phyloP scores from a whole-genome alignment of 352 stramenopile species.

The Peronospora farinosa region DNA sequence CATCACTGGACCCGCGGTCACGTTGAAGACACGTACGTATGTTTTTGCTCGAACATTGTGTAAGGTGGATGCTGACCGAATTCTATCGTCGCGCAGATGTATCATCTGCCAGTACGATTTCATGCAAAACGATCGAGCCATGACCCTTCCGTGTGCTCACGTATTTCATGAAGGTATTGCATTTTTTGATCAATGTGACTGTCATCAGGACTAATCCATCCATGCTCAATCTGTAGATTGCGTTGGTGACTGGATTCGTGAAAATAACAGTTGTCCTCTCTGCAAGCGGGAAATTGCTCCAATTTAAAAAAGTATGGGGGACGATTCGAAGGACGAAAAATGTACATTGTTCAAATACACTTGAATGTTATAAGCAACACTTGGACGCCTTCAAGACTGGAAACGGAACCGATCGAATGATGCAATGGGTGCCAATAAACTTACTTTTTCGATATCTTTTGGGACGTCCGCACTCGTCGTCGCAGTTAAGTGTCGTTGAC shows the following conservation, averaged over 20 bases:
- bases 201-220: slow-evolving; percentile 2
- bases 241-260: slow-evolving; percentile 58
- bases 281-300: slow-evolving; percentile 59
- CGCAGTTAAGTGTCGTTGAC: background rate
- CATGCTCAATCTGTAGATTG: slow-evolving; percentile 36
- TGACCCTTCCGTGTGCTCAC: slow-evolving; percentile 69
- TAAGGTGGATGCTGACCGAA: slow-evolving; percentile 1
- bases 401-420: slow-evolving; percentile 37
- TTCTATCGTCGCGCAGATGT: slow-evolving; percentile 30
- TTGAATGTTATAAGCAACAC: slow-evolving; percentile 1
- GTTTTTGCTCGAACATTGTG: background rate
- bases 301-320: slow-evolving; percentile 14
- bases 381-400: slow-evolving; percentile 11
- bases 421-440: slow-evolving; percentile 4
- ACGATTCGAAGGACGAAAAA: background rate
- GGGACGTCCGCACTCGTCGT: background rate
- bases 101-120: slow-evolving; percentile 75
- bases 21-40: slow-evolving; percentile 49
- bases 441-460: background rate
- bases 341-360: slow-evolving; percentile 14
- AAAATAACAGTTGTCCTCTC: slow-evolving; percentile 76
- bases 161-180: slow-evolving; percentile 65
- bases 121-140: slow-evolving; percentile 39
- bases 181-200: background rate
- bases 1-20: slow-evolving; percentile 44